A percentile compares a stretch with the other conserved stretches of the same genome.
These are phyloP conservation scores for Paramyrothecium roridum DNA, from an alignment of 2,329 filamentous ascomycete genomes.

Conservation along the genomic window DNA sequence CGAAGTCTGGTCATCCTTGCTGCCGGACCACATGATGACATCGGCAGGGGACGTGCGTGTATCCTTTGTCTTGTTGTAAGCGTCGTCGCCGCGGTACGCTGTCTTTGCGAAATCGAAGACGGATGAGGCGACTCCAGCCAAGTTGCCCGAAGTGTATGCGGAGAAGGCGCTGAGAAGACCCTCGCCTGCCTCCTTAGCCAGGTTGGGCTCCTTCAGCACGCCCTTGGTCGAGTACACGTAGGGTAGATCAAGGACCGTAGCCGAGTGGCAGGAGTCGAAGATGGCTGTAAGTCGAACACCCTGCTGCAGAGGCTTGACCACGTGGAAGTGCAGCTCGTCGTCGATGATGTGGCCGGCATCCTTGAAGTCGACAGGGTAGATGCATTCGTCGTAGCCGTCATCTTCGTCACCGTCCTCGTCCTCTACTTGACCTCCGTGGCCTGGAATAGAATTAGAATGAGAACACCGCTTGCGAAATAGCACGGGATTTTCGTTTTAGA, in stretches of 20 bases:
- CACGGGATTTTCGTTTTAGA: too few species aligned
- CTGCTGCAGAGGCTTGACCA: slow-evolving; percentile 72
- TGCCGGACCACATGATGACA: slow-evolving; percentile 97
- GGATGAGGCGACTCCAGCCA: slow-evolving; percentile 74
- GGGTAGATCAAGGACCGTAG: slow-evolving; percentile 72
- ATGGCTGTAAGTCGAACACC: slow-evolving; percentile 84
- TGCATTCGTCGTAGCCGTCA: slow-evolving; percentile 74
- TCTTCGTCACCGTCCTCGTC: slow-evolving; percentile 74
- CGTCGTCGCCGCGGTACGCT: slow-evolving; percentile 74
- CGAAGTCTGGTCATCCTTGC: slow-evolving; percentile 94
- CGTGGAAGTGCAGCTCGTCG: slow-evolving; percentile 73
- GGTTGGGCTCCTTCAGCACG: slow-evolving; percentile 75
- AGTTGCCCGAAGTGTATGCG: slow-evolving; percentile 79
- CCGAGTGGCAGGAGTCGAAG: slow-evolving; percentile 79
- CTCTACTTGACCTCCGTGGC: slow-evolving; percentile 73
- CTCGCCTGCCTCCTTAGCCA: slow-evolving; percentile 75
- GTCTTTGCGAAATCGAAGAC: slow-evolving; percentile 87
- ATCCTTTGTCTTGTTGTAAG: slow-evolving; percentile 74
- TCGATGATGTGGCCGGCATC: slow-evolving; percentile 71
- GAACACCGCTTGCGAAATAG: too few species aligned
- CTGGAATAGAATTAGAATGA: slow-evolving; percentile 33
- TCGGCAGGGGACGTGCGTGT: slow-evolving; percentile 94
- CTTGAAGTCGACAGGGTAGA: slow-evolving; percentile 74
- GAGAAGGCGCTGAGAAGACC: slow-evolving; percentile 70
- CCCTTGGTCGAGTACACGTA: slow-evolving; percentile 81